Evolutionary conservation across 202 grass and related monocot genomes (phyloP).

Genomic region (Zizania palustris): DNA sequence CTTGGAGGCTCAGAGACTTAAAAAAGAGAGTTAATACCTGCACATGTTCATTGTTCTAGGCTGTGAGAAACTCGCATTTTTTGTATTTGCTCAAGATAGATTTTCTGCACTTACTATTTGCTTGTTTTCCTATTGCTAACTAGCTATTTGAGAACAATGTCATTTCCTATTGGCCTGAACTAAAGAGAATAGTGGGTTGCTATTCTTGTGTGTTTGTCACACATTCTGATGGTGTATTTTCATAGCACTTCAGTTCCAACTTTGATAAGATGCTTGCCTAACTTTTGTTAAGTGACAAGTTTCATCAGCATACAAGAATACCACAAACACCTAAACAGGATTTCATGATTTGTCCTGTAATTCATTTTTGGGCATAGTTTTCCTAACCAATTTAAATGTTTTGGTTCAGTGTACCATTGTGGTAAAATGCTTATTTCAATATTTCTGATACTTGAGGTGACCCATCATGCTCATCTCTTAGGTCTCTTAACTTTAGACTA

Average conservation of each 20-base stretch:
- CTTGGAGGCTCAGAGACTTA: not conserved
- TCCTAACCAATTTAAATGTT: not conserved
- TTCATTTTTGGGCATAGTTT: not conserved
- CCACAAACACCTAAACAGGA: not conserved
- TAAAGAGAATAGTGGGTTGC: not conserved
- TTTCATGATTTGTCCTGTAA: not conserved
- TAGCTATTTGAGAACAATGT: not conserved
- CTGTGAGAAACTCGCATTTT: not conserved
- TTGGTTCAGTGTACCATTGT: not conserved
- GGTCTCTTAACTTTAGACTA: not conserved
- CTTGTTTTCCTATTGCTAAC: not conserved
- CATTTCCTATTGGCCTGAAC: not conserved
- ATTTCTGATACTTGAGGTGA: not conserved
- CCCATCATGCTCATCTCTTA: not conserved
- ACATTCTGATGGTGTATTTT: not conserved
- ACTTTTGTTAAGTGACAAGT: not conserved
- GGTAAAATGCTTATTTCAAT: not conserved
- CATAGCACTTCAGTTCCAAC: not conserved
- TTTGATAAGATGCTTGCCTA: not conserved
- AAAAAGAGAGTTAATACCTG: not conserved
- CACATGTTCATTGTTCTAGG: not conserved
- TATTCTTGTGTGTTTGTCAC: not conserved
- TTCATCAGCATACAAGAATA: not conserved
- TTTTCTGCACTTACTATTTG: not conserved
- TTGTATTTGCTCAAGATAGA: not conserved